Evolutionary conservation across 2,329 filamentous ascomycete species (phyloP).

Genomic region (Nannizziopsis barbatae): DNA sequence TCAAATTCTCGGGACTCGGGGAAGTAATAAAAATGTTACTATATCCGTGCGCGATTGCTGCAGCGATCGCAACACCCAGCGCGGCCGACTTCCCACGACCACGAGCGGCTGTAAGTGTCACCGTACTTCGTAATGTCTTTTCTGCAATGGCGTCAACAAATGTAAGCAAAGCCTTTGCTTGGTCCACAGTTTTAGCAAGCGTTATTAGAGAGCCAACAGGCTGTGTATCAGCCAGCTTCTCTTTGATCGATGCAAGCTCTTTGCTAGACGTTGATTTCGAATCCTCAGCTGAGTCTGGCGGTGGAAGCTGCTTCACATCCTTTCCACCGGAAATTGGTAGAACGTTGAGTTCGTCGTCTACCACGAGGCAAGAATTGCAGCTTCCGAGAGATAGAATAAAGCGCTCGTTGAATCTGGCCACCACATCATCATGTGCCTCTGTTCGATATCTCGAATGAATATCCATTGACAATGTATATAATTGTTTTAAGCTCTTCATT

Average conservation of each 20-base stretch:
- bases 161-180: constrained; percentile 90
- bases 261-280: constrained; percentile 56
- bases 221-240: constrained; percentile 71
- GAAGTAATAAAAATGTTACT: constrained; percentile 99
- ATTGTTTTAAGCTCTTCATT: constrained; percentile 92
- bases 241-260: constrained; percentile 79
- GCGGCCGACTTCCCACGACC: constrained; percentile 96
- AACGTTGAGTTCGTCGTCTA: constrained; percentile 96
- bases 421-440: constrained; percentile 89
- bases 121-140: constrained; percentile 88
- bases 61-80: constrained; percentile 84
- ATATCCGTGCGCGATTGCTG: constrained; percentile 89
- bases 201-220: constrained; percentile 74
- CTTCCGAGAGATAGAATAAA: constrained; percentile 93
- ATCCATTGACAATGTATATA: constrained; percentile 96
- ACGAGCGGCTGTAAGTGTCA: constrained; percentile 83
- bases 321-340: constrained; percentile 93
- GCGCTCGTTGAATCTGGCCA: constrained; percentile 92
- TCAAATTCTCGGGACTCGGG: constrained; percentile 93
- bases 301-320: constrained; percentile 70
- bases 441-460: constrained; percentile 93
- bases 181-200: constrained; percentile 81
- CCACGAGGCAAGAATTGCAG: constrained; percentile 86
- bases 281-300: constrained; percentile 61
- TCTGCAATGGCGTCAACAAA: constrained; percentile 95